Evolutionary conservation across 1,284 basidiomycete genomes (phyloP), one percentile per base, ranked within the genome.

Genomic region (Cryptococcus maquisensis): DNA sequence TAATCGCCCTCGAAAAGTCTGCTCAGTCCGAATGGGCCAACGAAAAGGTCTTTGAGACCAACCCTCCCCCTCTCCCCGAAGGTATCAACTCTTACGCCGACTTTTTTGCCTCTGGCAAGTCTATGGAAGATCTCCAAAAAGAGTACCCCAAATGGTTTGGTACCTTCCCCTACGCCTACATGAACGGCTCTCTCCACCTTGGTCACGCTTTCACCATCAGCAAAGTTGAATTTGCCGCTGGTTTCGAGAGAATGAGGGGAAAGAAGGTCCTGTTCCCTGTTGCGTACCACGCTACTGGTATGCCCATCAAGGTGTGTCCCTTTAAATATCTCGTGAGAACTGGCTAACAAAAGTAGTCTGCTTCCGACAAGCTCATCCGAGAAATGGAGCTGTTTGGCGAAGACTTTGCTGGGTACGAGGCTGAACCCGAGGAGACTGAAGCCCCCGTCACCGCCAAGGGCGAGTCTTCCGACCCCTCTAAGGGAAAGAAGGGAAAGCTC

Each of bases 131-230:
- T 49, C 68, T 82, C 40, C 76, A 81, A 54, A 73, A 75, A 56
- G 86, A 87, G 78, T 84, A 85, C 73, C 94, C 93, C 36, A 98
- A 97, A 79, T 98, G 92, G 91, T 90, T 98, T 69, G 94, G 93
- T 54, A 97, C 86, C 75, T 94, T 89, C 75, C 92, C 95, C 26
- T 95, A 82, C 78, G 89, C 92, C 2, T 99, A 99, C 82, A 98
- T 98, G 92, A 99, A 99, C 74, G 96, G 96, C 48, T 89, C 88
- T 61, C 82, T 98, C 64, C 96, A 99, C 77, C 82, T 98, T 36
- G 96, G 96, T 41, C 96, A 99, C 78, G 95, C 90, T 0, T 99
- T 99, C 78, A 95, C 94, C 41, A 90, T 98, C 76, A 94, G 91
- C 59, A 99, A 99, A 80, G 88, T 98, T 74, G 96, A 99, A 76